Conservation (phyloP, 2,329 filamentous ascomycete species). For the Pezizomycotina sp. region DNA sequence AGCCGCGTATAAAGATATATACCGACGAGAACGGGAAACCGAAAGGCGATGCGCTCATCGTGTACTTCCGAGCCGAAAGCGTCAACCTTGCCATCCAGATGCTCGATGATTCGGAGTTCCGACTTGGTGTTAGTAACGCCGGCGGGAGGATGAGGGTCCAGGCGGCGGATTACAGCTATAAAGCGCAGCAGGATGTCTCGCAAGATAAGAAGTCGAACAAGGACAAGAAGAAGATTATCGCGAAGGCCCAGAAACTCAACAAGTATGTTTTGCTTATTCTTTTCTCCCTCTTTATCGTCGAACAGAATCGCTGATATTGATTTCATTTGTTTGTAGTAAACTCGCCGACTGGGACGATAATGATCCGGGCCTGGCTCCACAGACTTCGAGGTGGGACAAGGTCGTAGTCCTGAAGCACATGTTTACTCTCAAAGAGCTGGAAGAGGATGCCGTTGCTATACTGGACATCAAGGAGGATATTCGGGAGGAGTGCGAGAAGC, state of each 20-base stretch:
- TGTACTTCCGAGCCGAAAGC: conserved; percentile 92
- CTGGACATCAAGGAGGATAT: conserved; percentile 92
- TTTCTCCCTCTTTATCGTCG: not conserved
- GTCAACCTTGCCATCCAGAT: conserved; percentile 70
- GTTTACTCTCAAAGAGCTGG: conserved; percentile 74
- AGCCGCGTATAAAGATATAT: conserved; percentile 87
- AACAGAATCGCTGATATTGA: too few species aligned
- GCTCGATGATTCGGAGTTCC: conserved; percentile 67
- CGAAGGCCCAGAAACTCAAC: conserved; percentile 77
- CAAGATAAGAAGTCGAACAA: conserved; percentile 29
- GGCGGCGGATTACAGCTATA: conserved; percentile 77
- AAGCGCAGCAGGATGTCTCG: conserved; percentile 36
- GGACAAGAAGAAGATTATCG: conserved; percentile 79
- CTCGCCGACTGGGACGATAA: conserved; percentile 94
- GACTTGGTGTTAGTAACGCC: conserved; percentile 38
- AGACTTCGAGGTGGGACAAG: conserved; percentile 49
- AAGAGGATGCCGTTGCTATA: conserved; percentile 66
- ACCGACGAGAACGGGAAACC: conserved; percentile 63
- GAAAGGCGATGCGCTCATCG: conserved; percentile 82
- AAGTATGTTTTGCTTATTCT: conserved; percentile 15
- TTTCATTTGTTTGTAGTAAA: conserved; percentile 42
- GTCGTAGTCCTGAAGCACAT: conserved; percentile 79
- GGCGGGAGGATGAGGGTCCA: conserved; percentile 61
- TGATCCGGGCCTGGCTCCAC: conserved; percentile 44
- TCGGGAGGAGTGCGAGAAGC: conserved; percentile 69